Percentiles rank a stretch among this genome's conserved stretches.
Evolutionary conservation across 306 rosid species (phyloP).

Genomic region (Comarum palustre): DNA sequence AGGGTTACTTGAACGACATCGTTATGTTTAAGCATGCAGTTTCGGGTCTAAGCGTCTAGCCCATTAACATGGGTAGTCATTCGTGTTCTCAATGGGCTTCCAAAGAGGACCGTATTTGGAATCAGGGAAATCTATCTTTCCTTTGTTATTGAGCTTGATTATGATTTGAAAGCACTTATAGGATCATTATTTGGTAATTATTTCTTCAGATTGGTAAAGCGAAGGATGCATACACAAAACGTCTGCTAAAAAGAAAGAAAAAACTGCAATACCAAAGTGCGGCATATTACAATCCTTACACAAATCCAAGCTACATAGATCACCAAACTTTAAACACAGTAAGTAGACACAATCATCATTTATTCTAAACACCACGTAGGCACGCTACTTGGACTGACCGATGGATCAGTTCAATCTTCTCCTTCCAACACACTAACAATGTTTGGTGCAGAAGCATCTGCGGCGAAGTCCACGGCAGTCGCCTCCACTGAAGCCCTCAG

Average conservation of each 20-base stretch:
- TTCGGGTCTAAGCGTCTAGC: too few species aligned
- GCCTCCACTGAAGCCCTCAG: conserved; percentile 49
- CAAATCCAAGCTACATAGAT: background rate
- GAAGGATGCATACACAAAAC: background rate
- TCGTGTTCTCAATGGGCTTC: background rate
- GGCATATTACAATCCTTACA: background rate
- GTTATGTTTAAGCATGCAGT: too few species aligned
- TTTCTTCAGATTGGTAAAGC: background rate
- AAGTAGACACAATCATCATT: background rate
- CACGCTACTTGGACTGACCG: background rate
- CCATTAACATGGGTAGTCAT: too few species aligned
- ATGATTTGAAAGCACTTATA: background rate
- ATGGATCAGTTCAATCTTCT: background rate
- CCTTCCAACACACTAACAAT: background rate
- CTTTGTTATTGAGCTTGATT: too few species aligned
- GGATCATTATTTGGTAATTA: background rate
- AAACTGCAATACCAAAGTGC: background rate
- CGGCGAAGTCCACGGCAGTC: conserved; percentile 59
- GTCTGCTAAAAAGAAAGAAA: background rate
- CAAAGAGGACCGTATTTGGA: too few species aligned
- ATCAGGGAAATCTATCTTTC: background rate
- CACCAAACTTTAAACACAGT: background rate
- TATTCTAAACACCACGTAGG: background rate
- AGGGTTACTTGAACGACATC: too few species aligned
- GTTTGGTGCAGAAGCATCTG: conserved; percentile 47